These are phyloP conservation scores for Coemansia sp. DNA, from an alignment of 192 early-diverging fungal species.

Conservation along the genomic window DNA sequence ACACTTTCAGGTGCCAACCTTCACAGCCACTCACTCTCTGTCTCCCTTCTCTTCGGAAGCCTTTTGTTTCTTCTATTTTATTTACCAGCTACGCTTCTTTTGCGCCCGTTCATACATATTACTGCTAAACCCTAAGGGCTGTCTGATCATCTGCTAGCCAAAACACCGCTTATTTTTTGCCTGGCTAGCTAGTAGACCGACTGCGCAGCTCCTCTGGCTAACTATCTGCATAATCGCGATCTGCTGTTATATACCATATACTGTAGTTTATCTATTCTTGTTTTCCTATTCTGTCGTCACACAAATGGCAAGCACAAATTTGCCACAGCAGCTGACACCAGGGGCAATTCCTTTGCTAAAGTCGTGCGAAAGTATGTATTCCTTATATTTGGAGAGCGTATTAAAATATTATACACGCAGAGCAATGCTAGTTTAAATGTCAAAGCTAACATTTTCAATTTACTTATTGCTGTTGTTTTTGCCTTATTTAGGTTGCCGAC, in stretches of 20 bases:
- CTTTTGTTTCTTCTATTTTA: not conserved
- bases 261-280: not conserved
- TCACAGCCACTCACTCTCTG: not conserved
- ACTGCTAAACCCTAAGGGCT: not conserved
- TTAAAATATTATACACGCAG: not conserved
- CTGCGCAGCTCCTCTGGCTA: not conserved
- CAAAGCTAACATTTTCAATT: not conserved
- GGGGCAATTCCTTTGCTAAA: slow-evolving; percentile 50
- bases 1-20: not conserved
- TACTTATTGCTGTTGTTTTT: slow-evolving; percentile 4
- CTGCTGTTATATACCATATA: not conserved
- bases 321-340: slow-evolving; percentile 14
- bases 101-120: not conserved
- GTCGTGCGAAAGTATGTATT: slow-evolving; percentile 53
- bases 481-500: slow-evolving; percentile 44
- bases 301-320: slow-evolving; percentile 22
- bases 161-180: not conserved
- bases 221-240: not conserved
- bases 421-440: not conserved
- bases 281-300: not conserved
- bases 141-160: not conserved
- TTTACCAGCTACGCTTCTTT: not conserved
- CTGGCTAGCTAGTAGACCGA: not conserved
- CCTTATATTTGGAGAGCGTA: not conserved
- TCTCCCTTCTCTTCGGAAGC: not conserved